phyloP scores from a whole-genome alignment of 2,329 filamentous ascomycete genomes.

The Lasiodiplodia hormozganensis region DNA sequence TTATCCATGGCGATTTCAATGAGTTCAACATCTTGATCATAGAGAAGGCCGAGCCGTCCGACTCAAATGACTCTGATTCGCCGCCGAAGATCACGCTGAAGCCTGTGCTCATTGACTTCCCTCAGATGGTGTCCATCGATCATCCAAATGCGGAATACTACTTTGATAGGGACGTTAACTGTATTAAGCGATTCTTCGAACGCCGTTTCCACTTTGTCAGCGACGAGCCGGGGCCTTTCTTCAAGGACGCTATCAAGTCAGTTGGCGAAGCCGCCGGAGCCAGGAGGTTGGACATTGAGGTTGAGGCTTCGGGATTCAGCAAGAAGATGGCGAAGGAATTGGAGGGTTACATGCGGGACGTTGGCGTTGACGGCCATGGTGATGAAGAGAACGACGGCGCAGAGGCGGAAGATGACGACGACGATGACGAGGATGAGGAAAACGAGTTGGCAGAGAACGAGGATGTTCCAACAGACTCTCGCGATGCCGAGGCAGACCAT shows the following conservation, averaged over 20 bases:
- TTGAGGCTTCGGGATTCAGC: conserved; percentile 92
- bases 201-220: conserved; percentile 86
- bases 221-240: conserved; percentile 83
- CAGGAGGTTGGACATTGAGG: conserved; percentile 77
- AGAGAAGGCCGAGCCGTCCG: conserved; percentile 59
- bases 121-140: conserved; percentile 96
- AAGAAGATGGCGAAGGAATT: conserved; percentile 97
- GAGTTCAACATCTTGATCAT: conserved; percentile 98
- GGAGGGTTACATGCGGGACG: conserved; percentile 84
- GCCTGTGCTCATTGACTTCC: conserved; percentile 95
- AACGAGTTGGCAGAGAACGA: conserved; percentile 26
- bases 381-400: conserved; percentile 36
- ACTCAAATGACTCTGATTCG: conserved; percentile 13
- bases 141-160: conserved; percentile 95
- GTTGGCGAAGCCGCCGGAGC: conserved; percentile 64
- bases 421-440: conserved; percentile 31
- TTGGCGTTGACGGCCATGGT: conserved; percentile 63
- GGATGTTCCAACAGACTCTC: background rate
- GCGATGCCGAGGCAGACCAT: background rate
- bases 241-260: conserved; percentile 79
- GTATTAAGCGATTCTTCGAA: conserved; percentile 93
- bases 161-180: conserved; percentile 94
- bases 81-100: conserved; percentile 61
- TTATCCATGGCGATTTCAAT: conserved; percentile 99
- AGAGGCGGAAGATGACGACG: conserved; percentile 33